Evolutionary conservation across 495 filamentous ascomycete genomes (phyloP).

Genomic region (Aspergillus egyptiacus): DNA sequence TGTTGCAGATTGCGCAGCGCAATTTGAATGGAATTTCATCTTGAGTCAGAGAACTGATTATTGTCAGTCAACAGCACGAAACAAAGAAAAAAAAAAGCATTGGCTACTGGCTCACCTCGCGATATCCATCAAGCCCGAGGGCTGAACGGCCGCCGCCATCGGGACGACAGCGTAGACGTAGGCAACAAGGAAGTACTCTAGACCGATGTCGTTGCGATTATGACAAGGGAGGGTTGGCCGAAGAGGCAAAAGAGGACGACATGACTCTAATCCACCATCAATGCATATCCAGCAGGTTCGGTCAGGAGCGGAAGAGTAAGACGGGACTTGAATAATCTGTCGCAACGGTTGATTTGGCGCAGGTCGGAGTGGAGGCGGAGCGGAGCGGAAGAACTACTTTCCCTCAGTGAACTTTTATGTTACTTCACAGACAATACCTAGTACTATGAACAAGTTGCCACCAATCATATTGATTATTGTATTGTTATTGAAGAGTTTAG

Average conservation of each 20-base stretch:
- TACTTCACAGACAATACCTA: too few relatives aligned
- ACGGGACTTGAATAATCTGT: conserved; percentile 3
- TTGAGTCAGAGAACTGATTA: conserved; percentile 67
- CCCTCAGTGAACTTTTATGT: too few relatives aligned
- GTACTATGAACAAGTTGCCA: too few relatives aligned
- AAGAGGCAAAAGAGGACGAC: conserved; percentile 14
- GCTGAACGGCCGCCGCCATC: conserved; percentile 40
- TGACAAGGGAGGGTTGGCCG: neutral
- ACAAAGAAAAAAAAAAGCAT: neutral
- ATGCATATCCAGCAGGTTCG: conserved; percentile 11
- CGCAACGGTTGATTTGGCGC: conserved; percentile 12
- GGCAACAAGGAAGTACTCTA: neutral
- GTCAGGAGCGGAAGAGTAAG: neutral
- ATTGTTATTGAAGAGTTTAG: neutral
- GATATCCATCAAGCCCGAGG: conserved; percentile 43
- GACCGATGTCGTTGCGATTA: conserved; percentile 8
- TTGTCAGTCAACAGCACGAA: too few relatives aligned
- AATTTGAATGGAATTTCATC: conserved; percentile 92
- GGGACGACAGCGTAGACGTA: neutral
- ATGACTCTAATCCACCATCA: conserved; percentile 20
- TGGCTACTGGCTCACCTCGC: conserved; percentile 28
- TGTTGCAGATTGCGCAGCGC: conserved; percentile 87
- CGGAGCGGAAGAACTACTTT: conserved; percentile 22
- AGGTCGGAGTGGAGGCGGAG: conserved; percentile 10
- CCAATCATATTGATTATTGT: too few relatives aligned